Conservation (phyloP, 768 basidiomycete species). For the Cystoderma amianthinum region DNA sequence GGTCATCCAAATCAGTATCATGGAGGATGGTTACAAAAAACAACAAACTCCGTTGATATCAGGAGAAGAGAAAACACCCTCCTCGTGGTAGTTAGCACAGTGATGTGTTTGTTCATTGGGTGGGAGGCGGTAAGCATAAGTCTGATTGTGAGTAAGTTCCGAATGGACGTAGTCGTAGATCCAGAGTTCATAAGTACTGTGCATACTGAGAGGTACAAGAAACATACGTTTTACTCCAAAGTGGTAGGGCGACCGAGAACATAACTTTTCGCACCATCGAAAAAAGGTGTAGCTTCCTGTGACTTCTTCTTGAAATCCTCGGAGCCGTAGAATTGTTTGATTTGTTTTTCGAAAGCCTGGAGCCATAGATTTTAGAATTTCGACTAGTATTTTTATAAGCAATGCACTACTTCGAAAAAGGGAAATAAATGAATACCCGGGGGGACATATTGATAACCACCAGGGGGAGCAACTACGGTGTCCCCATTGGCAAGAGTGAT, state of each 20-base stretch:
- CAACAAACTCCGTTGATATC: conserved; percentile 68
- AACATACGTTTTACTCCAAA: conserved; percentile 63
- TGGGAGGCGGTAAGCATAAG: conserved; percentile 74
- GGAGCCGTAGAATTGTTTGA: conserved; percentile 53
- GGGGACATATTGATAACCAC: too few species aligned
- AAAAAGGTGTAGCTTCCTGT: conserved; percentile 57
- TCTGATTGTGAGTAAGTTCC: conserved; percentile 74
- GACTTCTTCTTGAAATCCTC: conserved; percentile 56
- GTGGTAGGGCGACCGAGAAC: conserved; percentile 61
- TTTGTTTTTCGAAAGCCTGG: conserved; percentile 62
- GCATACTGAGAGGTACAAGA: not conserved
- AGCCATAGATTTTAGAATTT: too few species aligned
- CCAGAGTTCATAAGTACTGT: conserved; percentile 25
- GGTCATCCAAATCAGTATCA: conserved; percentile 1
- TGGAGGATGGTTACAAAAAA: not conserved
- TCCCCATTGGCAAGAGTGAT: too few species aligned
- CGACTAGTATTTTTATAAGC: too few species aligned
- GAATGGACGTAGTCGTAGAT: conserved; percentile 76
- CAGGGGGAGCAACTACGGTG: too few species aligned
- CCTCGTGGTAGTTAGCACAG: conserved; percentile 77
- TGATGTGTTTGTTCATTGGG: conserved; percentile 72
- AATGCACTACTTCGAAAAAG: too few species aligned
- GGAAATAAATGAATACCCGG: too few species aligned
- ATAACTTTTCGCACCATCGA: conserved; percentile 59
- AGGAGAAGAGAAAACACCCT: conserved; percentile 60